Percentiles rank a stretch among this genome's conserved stretches.
These are phyloP conservation scores for Lentinula sp. DNA, from an alignment of 768 basidiomycete genomes.

Conservation along the genomic window DNA sequence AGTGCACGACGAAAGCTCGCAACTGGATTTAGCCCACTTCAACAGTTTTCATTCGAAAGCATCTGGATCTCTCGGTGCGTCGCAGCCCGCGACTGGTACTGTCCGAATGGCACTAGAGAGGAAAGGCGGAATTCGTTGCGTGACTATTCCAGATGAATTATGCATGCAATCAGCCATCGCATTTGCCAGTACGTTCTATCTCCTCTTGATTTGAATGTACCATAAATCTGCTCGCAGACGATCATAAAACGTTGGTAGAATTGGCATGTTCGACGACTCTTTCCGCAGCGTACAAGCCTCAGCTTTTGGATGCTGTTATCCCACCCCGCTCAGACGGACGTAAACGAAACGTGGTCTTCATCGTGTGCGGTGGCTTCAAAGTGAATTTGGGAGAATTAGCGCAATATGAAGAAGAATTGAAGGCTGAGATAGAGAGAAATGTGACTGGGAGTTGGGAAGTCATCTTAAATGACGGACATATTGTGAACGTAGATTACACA, in stretches of 20 bases:
- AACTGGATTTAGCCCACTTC: constrained; percentile 54
- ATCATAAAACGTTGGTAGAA: constrained; percentile 72
- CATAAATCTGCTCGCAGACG: constrained; percentile 37
- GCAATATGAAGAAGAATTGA: constrained; percentile 38
- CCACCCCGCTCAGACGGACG: constrained; percentile 21
- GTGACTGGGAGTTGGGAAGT: constrained; percentile 25
- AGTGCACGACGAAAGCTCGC: constrained; percentile 32
- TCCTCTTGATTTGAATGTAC: neutral
- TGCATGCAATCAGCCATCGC: constrained; percentile 52
- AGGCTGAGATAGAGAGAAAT: constrained; percentile 23
- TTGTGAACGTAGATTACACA: constrained; percentile 20
- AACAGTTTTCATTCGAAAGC: constrained; percentile 55
- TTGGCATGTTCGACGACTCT: constrained; percentile 70
- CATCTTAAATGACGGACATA: constrained; percentile 32
- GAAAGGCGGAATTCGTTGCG: constrained; percentile 47
- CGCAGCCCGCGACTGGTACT: constrained; percentile 52
- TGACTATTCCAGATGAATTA: constrained; percentile 62
- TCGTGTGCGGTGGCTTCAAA: constrained; percentile 72
- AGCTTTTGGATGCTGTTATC: constrained; percentile 48
- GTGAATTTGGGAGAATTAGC: constrained; percentile 46
- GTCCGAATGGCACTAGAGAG: constrained; percentile 62
- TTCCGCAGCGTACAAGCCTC: constrained; percentile 53
- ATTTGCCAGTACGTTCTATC: constrained; percentile 49
- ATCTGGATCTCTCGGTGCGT: constrained; percentile 66
- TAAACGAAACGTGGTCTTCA: constrained; percentile 46